Evolutionary conservation across 192 early-diverging fungal genomes (phyloP).

Genomic region (Podila epicladia): DNA sequence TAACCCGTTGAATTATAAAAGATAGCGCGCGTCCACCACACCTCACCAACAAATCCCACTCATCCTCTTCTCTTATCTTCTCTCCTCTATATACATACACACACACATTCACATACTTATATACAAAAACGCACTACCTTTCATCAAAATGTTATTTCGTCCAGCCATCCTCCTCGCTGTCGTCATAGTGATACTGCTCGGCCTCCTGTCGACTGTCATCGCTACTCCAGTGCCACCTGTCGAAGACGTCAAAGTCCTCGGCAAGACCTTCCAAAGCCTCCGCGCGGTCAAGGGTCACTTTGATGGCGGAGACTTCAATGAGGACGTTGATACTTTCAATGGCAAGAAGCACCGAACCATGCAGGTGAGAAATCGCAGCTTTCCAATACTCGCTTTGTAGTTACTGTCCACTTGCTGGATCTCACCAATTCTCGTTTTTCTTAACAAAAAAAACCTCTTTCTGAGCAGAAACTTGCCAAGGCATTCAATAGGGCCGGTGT

Average conservation of each 20-base stretch:
- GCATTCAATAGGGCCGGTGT: neutral
- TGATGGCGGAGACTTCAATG: constrained; percentile 13
- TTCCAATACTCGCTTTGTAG: neutral
- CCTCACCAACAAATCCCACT: too few species aligned
- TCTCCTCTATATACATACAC: neutral
- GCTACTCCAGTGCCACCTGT: neutral
- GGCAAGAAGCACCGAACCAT: constrained; percentile 28
- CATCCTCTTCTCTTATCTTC: too few species aligned
- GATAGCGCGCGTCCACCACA: too few species aligned
- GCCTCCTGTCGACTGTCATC: neutral
- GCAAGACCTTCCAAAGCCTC: constrained; percentile 28
- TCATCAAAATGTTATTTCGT: neutral
- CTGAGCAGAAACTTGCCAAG: neutral
- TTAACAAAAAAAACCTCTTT: neutral
- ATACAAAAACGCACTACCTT: neutral
- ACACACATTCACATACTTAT: neutral
- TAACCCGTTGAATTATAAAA: too few species aligned
- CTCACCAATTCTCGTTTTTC: neutral
- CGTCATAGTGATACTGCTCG: neutral
- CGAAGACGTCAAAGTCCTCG: neutral
- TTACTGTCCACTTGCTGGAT: neutral
- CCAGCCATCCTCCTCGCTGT: neutral
- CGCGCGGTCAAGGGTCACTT: constrained; percentile 18
- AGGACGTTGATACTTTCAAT: constrained; percentile 17
- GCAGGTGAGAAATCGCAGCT: constrained; percentile 13